These are phyloP conservation scores for Calonectria honghensis DNA, from an alignment of 2,329 filamentous ascomycete species.

Conservation along the genomic window DNA sequence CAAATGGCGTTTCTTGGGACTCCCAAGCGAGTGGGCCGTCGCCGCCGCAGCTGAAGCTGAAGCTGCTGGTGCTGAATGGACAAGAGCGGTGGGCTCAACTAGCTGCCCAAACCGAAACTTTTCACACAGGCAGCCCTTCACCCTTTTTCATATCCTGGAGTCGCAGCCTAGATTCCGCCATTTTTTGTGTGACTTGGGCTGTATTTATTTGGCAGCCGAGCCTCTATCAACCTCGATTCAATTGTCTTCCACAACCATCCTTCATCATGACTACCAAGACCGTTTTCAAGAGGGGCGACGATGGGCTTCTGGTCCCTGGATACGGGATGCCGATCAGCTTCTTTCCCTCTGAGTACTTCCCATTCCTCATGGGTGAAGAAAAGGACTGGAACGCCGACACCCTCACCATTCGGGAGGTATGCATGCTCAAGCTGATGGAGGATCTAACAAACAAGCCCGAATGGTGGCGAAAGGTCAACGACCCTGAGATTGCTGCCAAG, in stretches of 20 bases:
- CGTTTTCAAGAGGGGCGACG: not conserved
- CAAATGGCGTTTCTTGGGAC: conserved; percentile 7
- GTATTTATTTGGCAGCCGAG: not conserved
- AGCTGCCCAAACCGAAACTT: not conserved
- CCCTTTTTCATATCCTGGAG: not conserved
- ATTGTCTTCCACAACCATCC: not conserved
- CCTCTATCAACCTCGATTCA: not conserved
- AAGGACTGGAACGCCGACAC: conserved; percentile 53
- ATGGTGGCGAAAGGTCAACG: conserved; percentile 59
- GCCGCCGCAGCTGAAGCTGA: conserved; percentile 24
- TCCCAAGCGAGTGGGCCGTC: conserved; percentile 3
- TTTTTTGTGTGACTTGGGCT: not conserved
- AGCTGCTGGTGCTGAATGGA: not conserved
- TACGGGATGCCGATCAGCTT: conserved; percentile 52
- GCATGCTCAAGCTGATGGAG: conserved; percentile 59
- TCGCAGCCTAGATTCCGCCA: not conserved
- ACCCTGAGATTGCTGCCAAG: conserved; percentile 51
- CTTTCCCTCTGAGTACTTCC: conserved; percentile 45
- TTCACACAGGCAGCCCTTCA: not conserved
- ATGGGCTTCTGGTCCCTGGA: conserved; percentile 49
- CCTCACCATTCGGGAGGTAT: conserved; percentile 56
- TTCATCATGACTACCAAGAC: conserved; percentile 28
- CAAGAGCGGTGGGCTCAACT: conserved; percentile 11
- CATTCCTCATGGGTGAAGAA: conserved; percentile 40
- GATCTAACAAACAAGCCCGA: conserved; percentile 60